Evolutionary conservation across 805 yeast genomes (phyloP).

Genomic region (Myxozyma geophila): DNA sequence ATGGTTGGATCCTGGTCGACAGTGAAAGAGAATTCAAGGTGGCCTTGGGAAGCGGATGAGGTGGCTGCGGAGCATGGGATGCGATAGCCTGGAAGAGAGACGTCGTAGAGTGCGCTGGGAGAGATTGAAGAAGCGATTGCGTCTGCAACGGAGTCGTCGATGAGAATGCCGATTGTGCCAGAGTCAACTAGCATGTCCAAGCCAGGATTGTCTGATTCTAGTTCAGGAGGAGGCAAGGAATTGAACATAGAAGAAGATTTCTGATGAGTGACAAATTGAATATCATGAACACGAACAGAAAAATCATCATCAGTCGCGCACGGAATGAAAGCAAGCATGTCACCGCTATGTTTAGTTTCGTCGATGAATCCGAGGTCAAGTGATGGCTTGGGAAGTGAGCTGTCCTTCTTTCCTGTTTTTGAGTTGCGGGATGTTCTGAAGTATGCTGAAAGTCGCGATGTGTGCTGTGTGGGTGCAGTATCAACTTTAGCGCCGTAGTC

Average conservation of each 20-base stretch:
- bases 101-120: slow-evolving; percentile 23
- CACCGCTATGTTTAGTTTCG: slow-evolving; percentile 16
- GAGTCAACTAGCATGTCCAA: slow-evolving; percentile 30
- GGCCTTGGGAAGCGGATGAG: neutral
- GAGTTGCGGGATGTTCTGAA: neutral
- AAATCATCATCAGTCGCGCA: slow-evolving; percentile 23
- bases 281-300: slow-evolving; percentile 6
- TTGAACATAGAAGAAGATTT: neutral
- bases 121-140: slow-evolving; percentile 18
- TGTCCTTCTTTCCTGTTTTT: neutral
- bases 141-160: slow-evolving; percentile 29
- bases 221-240: neutral
- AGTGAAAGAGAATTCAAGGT: slow-evolving; percentile 13
- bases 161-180: slow-evolving; percentile 28
- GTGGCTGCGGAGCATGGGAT: slow-evolving; percentile 19
- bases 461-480: neutral
- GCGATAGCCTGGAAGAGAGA: slow-evolving; percentile 28
- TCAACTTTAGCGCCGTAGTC: neutral
- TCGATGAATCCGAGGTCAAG: slow-evolving; percentile 30
- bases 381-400: slow-evolving; percentile 15
- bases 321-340: slow-evolving; percentile 21
- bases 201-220: neutral
- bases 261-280: slow-evolving; percentile 3
- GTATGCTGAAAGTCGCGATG: slow-evolving; percentile 5
- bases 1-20: neutral